Conservation (phyloP, 169 alveolate species). For the Eimeria necatrix region DNA sequence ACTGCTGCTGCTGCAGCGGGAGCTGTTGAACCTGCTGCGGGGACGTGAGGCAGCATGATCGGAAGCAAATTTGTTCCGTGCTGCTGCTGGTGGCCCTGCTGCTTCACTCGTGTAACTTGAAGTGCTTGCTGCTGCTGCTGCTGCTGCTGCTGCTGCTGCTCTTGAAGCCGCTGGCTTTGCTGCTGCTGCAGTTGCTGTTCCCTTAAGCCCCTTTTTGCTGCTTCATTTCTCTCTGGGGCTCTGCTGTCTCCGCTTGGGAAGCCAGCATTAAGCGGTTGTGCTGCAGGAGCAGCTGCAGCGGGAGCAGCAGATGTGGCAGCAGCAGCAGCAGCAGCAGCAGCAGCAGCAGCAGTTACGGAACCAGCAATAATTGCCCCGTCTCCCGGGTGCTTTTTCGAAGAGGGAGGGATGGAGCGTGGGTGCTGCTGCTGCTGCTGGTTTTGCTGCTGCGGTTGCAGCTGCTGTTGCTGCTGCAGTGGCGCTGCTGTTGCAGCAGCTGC, state of each 20-base stretch:
- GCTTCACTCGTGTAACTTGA: not conserved
- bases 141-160: slow-evolving; percentile 16
- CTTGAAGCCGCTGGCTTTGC: not conserved
- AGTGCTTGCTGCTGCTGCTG: not conserved
- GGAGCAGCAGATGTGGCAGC: not conserved
- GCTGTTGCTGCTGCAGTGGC: not conserved
- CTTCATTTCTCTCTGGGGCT: no score
- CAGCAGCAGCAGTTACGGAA: not conserved
- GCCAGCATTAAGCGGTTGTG: no score
- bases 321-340: not conserved
- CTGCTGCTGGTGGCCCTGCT: not conserved
- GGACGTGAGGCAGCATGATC: no score
- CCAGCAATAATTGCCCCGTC: not conserved
- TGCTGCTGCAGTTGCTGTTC: not conserved
- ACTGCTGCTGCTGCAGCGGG: not conserved
- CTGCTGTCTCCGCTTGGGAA: no score
- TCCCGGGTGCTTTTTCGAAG: not conserved
- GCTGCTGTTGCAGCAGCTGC: not conserved
- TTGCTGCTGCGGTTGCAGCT: no score
- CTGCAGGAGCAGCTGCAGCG: not conserved
- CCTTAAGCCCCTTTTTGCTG: no score
- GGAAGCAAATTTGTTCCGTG: not conserved
- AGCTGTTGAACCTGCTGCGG: not conserved
- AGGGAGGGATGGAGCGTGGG: not conserved
- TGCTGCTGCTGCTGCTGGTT: not conserved